These are phyloP conservation scores for Fraxinus sp. DNA, from an alignment of 305 asterid genomes.

Conservation along the genomic window DNA sequence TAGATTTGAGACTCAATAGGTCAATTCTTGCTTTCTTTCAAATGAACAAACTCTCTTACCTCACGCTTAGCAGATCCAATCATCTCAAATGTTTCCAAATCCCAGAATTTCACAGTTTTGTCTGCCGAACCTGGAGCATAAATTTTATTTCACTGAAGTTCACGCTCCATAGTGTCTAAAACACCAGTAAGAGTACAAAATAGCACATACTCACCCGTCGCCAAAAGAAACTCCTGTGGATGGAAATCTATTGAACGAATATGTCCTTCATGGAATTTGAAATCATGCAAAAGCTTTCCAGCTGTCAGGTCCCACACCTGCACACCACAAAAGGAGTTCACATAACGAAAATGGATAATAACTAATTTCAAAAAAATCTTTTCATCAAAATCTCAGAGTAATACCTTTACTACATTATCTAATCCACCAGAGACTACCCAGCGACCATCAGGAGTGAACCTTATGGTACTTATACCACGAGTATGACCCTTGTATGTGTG, in stretches of 20 bases:
- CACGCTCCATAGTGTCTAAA: conserved; percentile 11
- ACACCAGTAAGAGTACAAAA: conserved; percentile 12
- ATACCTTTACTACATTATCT: conserved; percentile 94
- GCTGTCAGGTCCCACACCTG: conserved; percentile 99
- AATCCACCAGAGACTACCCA: conserved; percentile 99
- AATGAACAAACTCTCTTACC: conserved; percentile 44
- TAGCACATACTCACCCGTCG: conserved; percentile 63
- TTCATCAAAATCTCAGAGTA: conserved; percentile 16
- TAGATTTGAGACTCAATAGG: not conserved
- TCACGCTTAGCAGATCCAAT: conserved; percentile 92
- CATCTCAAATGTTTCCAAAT: conserved; percentile 98
- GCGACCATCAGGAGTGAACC: conserved; percentile 98
- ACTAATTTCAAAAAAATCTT: conserved; percentile 8
- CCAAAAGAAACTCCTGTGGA: conserved; percentile 93
- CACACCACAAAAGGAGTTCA: conserved; percentile 28
- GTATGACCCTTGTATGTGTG: conserved; percentile 98
- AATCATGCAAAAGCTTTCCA: conserved; percentile 95
- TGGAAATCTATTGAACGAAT: conserved; percentile 89
- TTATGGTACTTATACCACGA: conserved; percentile 83
- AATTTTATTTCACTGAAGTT: conserved; percentile 5
- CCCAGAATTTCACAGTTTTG: conserved; percentile 96
- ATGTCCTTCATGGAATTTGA: conserved; percentile 92
- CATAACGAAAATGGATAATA: conserved; percentile 10
- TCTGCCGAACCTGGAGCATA: conserved; percentile 89
- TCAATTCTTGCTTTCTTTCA: not conserved